Percentiles rank a stretch among this genome's conserved stretches.
Conservation (phyloP, 2,329 filamentous ascomycete genomes). For the Albifimbria verrucaria region DNA sequence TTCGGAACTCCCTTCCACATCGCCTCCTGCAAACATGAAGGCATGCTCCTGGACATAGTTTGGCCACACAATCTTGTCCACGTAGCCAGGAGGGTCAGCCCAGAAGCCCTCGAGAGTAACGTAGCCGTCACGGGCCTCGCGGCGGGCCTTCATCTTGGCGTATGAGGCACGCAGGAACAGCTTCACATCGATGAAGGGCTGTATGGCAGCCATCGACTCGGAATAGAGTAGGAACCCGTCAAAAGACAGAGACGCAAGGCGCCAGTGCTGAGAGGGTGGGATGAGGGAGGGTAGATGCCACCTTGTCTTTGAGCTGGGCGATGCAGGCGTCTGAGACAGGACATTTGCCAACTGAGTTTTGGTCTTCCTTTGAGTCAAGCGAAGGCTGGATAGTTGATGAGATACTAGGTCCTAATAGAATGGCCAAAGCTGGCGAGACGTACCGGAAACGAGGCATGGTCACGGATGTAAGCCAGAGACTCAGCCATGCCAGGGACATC, state of each 20-base stretch:
- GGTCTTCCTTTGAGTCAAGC: slow-evolving; percentile 47
- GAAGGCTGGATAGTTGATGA: slow-evolving; percentile 17
- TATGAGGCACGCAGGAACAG: slow-evolving; percentile 74
- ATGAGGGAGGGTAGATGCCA: slow-evolving; percentile 43
- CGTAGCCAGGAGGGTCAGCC: slow-evolving; percentile 90
- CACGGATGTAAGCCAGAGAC: slow-evolving; percentile 67
- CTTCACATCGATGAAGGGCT: slow-evolving; percentile 66
- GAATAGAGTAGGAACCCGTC: slow-evolving; percentile 89
- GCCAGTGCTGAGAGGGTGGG: slow-evolving; percentile 31
- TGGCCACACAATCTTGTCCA: slow-evolving; percentile 93
- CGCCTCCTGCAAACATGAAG: slow-evolving; percentile 70
- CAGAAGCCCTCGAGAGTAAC: slow-evolving; percentile 88
- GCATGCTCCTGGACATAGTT: slow-evolving; percentile 81
- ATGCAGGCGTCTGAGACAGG: slow-evolving; percentile 49
- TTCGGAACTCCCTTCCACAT: slow-evolving; percentile 61
- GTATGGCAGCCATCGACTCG: slow-evolving; percentile 49
- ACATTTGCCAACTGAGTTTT: slow-evolving; percentile 56
- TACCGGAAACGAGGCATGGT: slow-evolving; percentile 63
- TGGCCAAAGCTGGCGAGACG: slow-evolving; percentile 18
- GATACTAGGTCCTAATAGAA: not conserved
- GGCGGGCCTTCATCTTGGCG: slow-evolving; percentile 57
- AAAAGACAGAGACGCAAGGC: slow-evolving; percentile 62
- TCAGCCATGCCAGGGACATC: slow-evolving; percentile 65
- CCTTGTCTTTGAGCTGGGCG: slow-evolving; percentile 40
- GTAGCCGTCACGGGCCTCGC: slow-evolving; percentile 70